Conservation (phyloP, 2,329 filamentous ascomycete genomes). For the Diplodia seriata region DNA sequence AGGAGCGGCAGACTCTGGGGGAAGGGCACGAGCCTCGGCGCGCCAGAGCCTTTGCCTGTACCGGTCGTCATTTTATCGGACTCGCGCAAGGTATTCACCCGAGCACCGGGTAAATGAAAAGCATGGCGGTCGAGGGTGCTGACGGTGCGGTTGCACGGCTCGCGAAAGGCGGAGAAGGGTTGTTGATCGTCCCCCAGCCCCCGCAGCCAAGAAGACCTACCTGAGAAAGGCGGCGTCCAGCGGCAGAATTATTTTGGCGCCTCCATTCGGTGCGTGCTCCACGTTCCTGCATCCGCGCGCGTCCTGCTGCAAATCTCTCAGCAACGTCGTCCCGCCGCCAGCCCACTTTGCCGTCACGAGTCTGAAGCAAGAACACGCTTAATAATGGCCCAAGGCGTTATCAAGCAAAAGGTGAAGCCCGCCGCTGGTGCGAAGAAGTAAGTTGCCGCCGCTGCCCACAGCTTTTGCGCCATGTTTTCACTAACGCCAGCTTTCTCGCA, state of each 20-base stretch:
- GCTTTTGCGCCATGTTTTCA: constrained; percentile 38
- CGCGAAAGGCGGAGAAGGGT: constrained; percentile 12
- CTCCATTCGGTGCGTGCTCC: neutral
- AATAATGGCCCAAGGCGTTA: constrained; percentile 56
- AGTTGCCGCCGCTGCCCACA: constrained; percentile 9
- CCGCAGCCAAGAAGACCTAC: too few relatives aligned
- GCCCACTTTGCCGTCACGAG: neutral
- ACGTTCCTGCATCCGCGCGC: neutral
- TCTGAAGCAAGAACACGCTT: neutral
- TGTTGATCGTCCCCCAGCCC: neutral
- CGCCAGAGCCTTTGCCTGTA: neutral
- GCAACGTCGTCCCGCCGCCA: neutral
- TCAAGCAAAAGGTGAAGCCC: constrained; percentile 54
- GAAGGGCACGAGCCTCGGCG: constrained; percentile 2
- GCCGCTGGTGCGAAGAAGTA: constrained; percentile 23
- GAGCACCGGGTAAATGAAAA: constrained; percentile 22
- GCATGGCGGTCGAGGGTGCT: neutral
- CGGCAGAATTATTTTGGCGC: constrained; percentile 20
- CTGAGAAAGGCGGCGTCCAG: neutral
- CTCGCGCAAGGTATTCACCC: constrained; percentile 10
- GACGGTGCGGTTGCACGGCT: constrained; percentile 10
- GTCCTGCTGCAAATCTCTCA: neutral
- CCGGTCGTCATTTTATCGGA: neutral
- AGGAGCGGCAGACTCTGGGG: neutral
- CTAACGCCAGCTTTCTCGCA: constrained; percentile 34